phyloP scores from a whole-genome alignment of 2,329 filamentous ascomycete genomes.

The Colletotrichum higginsianum region DNA sequence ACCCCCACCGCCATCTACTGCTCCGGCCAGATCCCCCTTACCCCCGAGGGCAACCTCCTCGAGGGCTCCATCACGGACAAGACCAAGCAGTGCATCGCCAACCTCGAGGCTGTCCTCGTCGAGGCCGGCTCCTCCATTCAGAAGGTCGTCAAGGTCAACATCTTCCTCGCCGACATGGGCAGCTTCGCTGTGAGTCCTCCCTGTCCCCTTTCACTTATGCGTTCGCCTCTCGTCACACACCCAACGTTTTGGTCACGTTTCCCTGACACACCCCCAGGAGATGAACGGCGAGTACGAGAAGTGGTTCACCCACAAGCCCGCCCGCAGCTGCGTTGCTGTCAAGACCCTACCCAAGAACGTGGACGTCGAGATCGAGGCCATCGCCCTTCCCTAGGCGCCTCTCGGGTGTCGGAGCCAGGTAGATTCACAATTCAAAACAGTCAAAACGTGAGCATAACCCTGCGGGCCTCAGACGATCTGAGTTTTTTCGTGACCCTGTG shows the following conservation, averaged over 20 bases:
- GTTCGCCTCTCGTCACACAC: not conserved
- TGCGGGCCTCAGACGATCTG: not conserved
- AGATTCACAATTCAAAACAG: slow-evolving; percentile 19
- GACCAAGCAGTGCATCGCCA: slow-evolving; percentile 77
- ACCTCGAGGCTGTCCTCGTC: slow-evolving; percentile 86
- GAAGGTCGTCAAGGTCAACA: slow-evolving; percentile 90
- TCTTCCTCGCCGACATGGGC: slow-evolving; percentile 93
- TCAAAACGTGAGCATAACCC: not conserved
- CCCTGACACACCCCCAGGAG: slow-evolving; percentile 58
- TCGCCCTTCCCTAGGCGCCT: slow-evolving; percentile 74
- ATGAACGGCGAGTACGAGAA: slow-evolving; percentile 91
- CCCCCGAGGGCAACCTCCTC: slow-evolving; percentile 68
- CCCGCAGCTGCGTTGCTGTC: slow-evolving; percentile 91
- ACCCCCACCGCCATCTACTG: slow-evolving; percentile 76
- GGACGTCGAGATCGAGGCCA: slow-evolving; percentile 91
- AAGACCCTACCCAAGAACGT: slow-evolving; percentile 90
- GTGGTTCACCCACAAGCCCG: slow-evolving; percentile 87
- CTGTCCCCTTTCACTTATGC: no score
- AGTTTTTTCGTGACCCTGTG: not conserved
- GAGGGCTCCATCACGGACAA: slow-evolving; percentile 75
- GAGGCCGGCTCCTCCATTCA: slow-evolving; percentile 84
- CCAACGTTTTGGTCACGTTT: not conserved
- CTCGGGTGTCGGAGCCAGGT: not conserved
- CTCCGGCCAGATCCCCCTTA: slow-evolving; percentile 81
- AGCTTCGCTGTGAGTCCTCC: slow-evolving; percentile 76